A percentile compares a stretch with the other conserved stretches of the same genome.
These are phyloP conservation scores for Pterocarpus santalinus DNA, from an alignment of 306 rosid species.

Conservation along the genomic window DNA sequence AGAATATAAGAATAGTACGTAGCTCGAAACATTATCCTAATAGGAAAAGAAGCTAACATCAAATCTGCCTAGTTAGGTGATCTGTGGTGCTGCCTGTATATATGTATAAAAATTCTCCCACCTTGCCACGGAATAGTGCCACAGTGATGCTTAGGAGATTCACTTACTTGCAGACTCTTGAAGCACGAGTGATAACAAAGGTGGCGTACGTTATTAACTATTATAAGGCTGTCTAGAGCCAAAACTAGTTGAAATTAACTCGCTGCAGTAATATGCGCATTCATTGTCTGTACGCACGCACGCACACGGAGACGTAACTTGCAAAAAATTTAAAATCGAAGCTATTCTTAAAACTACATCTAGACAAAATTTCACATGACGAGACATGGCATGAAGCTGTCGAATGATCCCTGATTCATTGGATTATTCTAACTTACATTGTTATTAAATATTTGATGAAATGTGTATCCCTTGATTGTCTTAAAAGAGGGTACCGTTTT, in stretches of 20 bases:
- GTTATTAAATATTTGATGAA: neutral
- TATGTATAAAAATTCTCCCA: neutral
- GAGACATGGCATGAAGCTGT: neutral
- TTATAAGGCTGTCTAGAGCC: neutral
- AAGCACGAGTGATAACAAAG: neutral
- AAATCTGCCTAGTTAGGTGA: too few relatives aligned
- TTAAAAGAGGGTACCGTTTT: neutral
- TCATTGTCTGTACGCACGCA: neutral
- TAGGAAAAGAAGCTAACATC: too few relatives aligned
- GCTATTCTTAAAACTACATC: neutral
- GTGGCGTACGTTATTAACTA: neutral
- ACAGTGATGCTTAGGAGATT: neutral
- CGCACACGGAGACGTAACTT: neutral
- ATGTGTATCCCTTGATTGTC: slow-evolving; percentile 1
- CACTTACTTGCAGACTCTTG: neutral
- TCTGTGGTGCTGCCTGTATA: neutral
- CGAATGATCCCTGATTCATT: neutral
- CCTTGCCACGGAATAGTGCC: neutral
- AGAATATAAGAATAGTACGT: too few relatives aligned
- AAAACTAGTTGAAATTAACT: neutral
- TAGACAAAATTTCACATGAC: neutral
- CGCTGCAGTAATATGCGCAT: neutral
- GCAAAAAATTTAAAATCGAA: neutral
- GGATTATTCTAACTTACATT: slow-evolving; percentile 14
- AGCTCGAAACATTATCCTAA: too few relatives aligned